These are phyloP conservation scores for Perkinsela sp. DNA, from an alignment of 208 protist species.

Conservation along the genomic window DNA sequence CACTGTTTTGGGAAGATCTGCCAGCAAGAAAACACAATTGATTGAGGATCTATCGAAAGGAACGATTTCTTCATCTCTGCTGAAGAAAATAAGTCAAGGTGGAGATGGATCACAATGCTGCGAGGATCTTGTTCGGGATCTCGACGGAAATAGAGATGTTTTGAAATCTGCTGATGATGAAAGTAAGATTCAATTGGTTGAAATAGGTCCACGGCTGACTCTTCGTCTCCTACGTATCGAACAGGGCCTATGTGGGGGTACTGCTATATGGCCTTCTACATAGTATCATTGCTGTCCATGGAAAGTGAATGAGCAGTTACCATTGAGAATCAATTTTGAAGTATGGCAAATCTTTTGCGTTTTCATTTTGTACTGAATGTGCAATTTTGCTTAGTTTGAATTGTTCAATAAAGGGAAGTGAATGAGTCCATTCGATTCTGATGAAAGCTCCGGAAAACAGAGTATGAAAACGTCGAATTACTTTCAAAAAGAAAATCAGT, in stretches of 20 bases:
- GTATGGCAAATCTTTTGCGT: too few species aligned
- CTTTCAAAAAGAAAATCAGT: too few species aligned
- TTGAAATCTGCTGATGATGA: slow-evolving; percentile 66
- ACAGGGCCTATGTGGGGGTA: slow-evolving; percentile 46
- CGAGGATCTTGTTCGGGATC: slow-evolving; percentile 31
- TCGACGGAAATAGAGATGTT: slow-evolving; percentile 39
- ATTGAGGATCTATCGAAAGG: slow-evolving; percentile 30
- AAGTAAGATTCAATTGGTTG: slow-evolving; percentile 59
- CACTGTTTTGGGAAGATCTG: background rate
- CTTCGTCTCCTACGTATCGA: slow-evolving; percentile 56
- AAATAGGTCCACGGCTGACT: slow-evolving; percentile 64
- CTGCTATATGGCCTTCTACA: slow-evolving; percentile 55
- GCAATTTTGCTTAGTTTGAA: too few species aligned
- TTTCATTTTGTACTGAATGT: too few species aligned
- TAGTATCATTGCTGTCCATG: too few species aligned
- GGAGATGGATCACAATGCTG: slow-evolving; percentile 33
- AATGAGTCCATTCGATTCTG: too few species aligned
- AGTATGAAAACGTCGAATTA: too few species aligned
- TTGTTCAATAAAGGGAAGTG: too few species aligned
- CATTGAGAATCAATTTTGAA: too few species aligned
- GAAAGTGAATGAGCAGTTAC: too few species aligned
- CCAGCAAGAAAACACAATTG: background rate
- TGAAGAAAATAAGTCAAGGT: slow-evolving; percentile 56
- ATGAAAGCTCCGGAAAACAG: too few species aligned
- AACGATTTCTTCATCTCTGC: slow-evolving; percentile 30